Conservation (phyloP, 352 stramenopile genomes). For the Globisporangium lucens region DNA sequence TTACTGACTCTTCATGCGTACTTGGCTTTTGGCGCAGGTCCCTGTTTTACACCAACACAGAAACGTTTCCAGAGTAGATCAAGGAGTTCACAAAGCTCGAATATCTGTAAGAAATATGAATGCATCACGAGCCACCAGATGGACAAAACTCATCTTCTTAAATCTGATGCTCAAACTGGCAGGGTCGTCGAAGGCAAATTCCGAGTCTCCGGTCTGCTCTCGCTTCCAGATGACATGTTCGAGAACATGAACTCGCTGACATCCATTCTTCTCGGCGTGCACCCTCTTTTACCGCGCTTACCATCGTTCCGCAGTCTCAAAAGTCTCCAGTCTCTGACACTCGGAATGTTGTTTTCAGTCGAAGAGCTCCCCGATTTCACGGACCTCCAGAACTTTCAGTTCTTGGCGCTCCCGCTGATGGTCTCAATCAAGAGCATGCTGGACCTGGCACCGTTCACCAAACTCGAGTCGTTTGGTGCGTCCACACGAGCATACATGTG, state of each 20-base stretch:
- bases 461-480: conserved; percentile 2
- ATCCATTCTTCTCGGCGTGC: conserved; percentile 32
- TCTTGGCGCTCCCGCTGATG: neutral
- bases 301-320: conserved; percentile 27
- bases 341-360: conserved; percentile 2
- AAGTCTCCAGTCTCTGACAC: conserved; percentile 25
- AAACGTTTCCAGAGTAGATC: conserved; percentile 30
- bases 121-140: neutral
- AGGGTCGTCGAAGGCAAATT: conserved; percentile 8
- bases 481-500: conserved; percentile 3
- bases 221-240: conserved; percentile 29
- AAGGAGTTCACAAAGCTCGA: conserved; percentile 32
- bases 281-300: conserved; percentile 19
- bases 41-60: conserved; percentile 34
- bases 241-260: conserved; percentile 30
- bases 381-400: conserved; percentile 26
- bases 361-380: conserved; percentile 25
- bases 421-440: conserved; percentile 9
- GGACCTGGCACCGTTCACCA: conserved; percentile 4
- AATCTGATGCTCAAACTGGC: neutral
- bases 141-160: neutral
- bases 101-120: conserved; percentile 20
- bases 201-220: neutral
- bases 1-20: neutral
- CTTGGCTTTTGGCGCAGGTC: conserved; percentile 19